Evolutionary conservation across 768 basidiomycete genomes (phyloP).

Genomic region (Tubosaeta sp.): DNA sequence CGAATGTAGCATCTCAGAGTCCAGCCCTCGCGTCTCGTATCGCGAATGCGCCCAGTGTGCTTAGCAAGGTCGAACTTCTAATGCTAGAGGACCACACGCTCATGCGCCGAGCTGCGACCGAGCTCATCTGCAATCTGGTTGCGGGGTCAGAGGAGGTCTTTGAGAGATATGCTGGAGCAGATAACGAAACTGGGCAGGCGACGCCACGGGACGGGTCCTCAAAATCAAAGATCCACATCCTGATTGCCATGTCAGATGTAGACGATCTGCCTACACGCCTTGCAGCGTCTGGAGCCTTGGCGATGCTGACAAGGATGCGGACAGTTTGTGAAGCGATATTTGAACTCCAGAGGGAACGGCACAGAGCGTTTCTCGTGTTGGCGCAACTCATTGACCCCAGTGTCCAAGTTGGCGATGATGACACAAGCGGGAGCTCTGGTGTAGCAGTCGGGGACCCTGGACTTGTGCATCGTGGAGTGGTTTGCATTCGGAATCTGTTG

Average conservation of each 20-base stretch:
- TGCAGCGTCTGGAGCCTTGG: constrained; percentile 89
- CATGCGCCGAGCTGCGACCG: constrained; percentile 81
- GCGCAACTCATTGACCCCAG: constrained; percentile 64
- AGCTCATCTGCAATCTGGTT: constrained; percentile 90
- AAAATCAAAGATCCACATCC: constrained; percentile 70
- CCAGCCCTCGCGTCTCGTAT: constrained; percentile 63
- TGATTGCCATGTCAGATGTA: constrained; percentile 82
- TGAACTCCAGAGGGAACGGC: constrained; percentile 59
- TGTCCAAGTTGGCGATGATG: constrained; percentile 30
- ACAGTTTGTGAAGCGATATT: constrained; percentile 59
- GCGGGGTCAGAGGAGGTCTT: constrained; percentile 73
- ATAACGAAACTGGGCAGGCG: constrained; percentile 33
- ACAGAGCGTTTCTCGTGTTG: constrained; percentile 61
- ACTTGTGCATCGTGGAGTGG: constrained; percentile 71
- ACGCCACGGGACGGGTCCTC: constrained; percentile 31
- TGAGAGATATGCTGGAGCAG: constrained; percentile 58
- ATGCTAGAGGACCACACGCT: constrained; percentile 80
- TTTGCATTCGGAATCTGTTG: constrained; percentile 68
- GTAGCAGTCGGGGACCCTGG: constrained; percentile 42
- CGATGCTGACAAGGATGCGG: constrained; percentile 64
- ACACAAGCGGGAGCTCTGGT: constrained; percentile 34
- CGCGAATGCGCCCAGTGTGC: constrained; percentile 53
- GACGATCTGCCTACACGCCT: constrained; percentile 81
- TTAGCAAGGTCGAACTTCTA: constrained; percentile 65
- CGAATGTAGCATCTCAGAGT: constrained; percentile 84